Evolutionary conservation across 257 asterid species (phyloP), one percentile per base, ranked within the genome.

Genomic region (Catharanthus roseus): DNA sequence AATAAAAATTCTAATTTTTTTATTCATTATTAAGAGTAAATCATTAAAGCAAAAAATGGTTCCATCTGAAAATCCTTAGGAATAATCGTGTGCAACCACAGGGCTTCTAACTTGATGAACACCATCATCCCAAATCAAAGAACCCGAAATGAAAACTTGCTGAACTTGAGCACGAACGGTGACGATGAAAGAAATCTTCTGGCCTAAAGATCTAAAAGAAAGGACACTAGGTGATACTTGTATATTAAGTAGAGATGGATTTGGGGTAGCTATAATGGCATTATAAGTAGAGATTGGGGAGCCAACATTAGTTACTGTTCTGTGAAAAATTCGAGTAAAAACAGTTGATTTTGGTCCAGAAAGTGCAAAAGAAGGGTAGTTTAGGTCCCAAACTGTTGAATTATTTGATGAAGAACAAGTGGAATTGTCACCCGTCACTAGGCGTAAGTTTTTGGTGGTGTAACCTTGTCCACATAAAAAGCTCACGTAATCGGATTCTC

Each of bases 401-500:
- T 82, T 84, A 49, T 69, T 82, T 24, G 82, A 50, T 63, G 79
- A 26, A 19, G 90, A 72, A 77, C 96, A 87, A 23, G 87, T 78
- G 26, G 57, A 66, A 67, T 82, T 72, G 67, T 85, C 93, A 12
- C 91, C 88, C 0, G 96, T 88, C 21, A 88, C 56, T 19, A 82
- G 83, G 34, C 47, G 70, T 34, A 90, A 71, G 56, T 71, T 77
- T 67, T 77, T 78, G 69, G 66, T 74, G 80, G 73, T 85, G 74
- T 88, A 85, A 13, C 95, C 93, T 81, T 90, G 93, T 13, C 95
- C 91, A 67, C 96, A 90, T n/a, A 90, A 71, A 76, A 86, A 88
- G 13, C 66, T 84, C 6, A 85, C 81, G 58, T 81, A 88, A 71
- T 90, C 95, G 0, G 76, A 72, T 72, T 77, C 89, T 15, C 61